Conservation (phyloP, 805 yeast species). For the Torulaspora maleeae region DNA sequence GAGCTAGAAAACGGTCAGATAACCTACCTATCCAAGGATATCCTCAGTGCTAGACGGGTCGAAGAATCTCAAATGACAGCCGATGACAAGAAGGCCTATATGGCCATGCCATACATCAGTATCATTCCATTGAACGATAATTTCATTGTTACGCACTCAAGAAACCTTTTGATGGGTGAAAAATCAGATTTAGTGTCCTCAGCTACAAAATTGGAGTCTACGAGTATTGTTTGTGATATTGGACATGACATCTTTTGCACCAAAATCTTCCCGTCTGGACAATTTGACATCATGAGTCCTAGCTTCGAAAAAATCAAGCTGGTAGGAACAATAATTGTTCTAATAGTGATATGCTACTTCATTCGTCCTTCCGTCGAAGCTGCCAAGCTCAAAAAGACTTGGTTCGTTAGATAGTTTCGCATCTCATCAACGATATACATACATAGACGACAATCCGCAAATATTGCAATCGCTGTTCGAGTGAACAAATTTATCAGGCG, state of each 20-base stretch:
- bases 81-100: slow-evolving; percentile 55
- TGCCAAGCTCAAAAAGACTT: slow-evolving; percentile 49
- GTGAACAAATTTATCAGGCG: neutral
- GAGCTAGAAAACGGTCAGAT: slow-evolving; percentile 59
- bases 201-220: slow-evolving; percentile 75
- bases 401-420: slow-evolving; percentile 40
- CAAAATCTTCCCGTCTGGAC: slow-evolving; percentile 70
- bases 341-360: slow-evolving; percentile 45
- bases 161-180: slow-evolving; percentile 38
- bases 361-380: slow-evolving; percentile 54
- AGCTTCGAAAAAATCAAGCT: slow-evolving; percentile 66
- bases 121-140: slow-evolving; percentile 47
- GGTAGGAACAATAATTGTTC: slow-evolving; percentile 50
- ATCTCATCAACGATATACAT: neutral
- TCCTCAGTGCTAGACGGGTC: slow-evolving; percentile 67
- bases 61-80: slow-evolving; percentile 47
- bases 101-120: slow-evolving; percentile 62
- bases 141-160: slow-evolving; percentile 48
- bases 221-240: slow-evolving; percentile 61
- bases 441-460: neutral
- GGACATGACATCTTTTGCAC: slow-evolving; percentile 77
- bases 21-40: slow-evolving; percentile 61
- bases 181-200: slow-evolving; percentile 39
- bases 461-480: too few relatives aligned
- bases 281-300: slow-evolving; percentile 69